Evolutionary conservation across 495 filamentous ascomycete species (phyloP), one percentile per base, ranked within the genome.

Genomic region (Neurospora cerealis): DNA sequence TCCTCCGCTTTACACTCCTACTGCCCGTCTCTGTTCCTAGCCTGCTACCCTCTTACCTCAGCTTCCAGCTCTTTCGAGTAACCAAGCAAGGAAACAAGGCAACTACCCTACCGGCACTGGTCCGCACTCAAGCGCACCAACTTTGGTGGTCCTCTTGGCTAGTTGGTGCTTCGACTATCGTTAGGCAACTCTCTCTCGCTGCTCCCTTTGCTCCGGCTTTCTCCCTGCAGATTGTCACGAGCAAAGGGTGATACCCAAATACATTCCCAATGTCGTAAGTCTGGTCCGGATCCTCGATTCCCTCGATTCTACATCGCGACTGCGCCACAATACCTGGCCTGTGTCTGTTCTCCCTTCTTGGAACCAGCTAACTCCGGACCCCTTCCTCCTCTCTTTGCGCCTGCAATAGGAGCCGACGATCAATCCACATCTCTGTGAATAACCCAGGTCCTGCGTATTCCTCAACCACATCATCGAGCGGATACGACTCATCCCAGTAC

Each of bases 181-280:
- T 66, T 34, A 66, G 54, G 54, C 54, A 66, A 66, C 28, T 34
- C 54, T 19, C 54, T 19, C 54, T 34, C 28, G 54, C 54, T 19
- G 24, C 54, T 66, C 73, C 78, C 80, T 80, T 82, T 81, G 77
- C 77, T 79, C 76, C 80, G 80, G 78, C 79, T 81, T 75, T 79
- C 78, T 78, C 77, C 76, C 74, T 74, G 77, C 75, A 80, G 79
- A 81, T 81, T 77, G 80, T 83, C 75, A 80, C 74, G 79, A 81
- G 83, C 77, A 75, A 82, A 82, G 80, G 79, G 80, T 80, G 79
- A 78, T 74, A 70, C 75, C 72, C 74, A 71, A 75, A 78, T 73
- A 79, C 76, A 76, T 82, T 81, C 77, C 81, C 83, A 84, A 87
- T 86, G 85, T 82, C 85, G 85, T 87, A 82, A 83, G 85, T 79